phyloP scores from a whole-genome alignment of 1,139 yeast species.

The Kodamaea ohmeri region DNA sequence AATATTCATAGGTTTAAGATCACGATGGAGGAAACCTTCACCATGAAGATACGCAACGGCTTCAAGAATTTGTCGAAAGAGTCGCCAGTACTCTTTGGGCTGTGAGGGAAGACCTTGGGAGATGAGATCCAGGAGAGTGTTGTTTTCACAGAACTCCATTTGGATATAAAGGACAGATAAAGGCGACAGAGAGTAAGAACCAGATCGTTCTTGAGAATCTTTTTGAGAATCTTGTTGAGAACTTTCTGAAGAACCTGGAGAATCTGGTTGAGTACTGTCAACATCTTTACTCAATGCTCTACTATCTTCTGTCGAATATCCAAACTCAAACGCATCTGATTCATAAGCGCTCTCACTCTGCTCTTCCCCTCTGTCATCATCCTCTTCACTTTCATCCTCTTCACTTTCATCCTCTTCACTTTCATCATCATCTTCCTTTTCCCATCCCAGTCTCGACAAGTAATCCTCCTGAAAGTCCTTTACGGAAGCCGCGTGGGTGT shows the following conservation, averaged over 20 bases:
- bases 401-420: not conserved
- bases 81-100: slow-evolving; percentile 82
- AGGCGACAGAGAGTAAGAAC: not conserved
- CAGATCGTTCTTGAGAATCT: too few species aligned
- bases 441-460: slow-evolving; percentile 41
- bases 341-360: not conserved
- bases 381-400: not conserved
- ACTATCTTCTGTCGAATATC: not conserved
- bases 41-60: slow-evolving; percentile 90
- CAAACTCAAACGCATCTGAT: not conserved
- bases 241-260: too few species aligned
- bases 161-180: slow-evolving; percentile 74
- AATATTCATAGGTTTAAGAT: slow-evolving; percentile 91
- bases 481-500: slow-evolving; percentile 10
- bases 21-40: slow-evolving; percentile 94
- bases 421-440: not conserved
- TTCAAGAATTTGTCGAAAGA: slow-evolving; percentile 83
- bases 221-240: too few species aligned
- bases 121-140: slow-evolving; percentile 80
- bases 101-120: slow-evolving; percentile 73
- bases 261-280: too few species aligned
- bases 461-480: slow-evolving; percentile 52
- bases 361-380: not conserved
- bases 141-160: slow-evolving; percentile 98
- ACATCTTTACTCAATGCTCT: too few species aligned